phyloP scores from a whole-genome alignment of 176 grass and related monocot species.

The Canna indica region DNA sequence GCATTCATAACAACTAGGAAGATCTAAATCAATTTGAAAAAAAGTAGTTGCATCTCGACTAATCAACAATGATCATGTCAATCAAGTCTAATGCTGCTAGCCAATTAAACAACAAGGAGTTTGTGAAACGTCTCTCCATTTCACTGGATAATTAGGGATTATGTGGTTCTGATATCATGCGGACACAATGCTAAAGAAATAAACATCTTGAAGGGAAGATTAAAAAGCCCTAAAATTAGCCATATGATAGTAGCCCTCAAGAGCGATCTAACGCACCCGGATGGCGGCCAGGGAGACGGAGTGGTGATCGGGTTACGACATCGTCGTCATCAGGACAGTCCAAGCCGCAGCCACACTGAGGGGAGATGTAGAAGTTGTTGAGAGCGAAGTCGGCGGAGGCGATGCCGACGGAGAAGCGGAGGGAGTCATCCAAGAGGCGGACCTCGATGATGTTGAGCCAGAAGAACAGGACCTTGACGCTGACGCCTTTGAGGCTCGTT shows the following conservation, averaged over 20 bases:
- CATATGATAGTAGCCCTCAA: background rate
- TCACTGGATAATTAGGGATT: background rate
- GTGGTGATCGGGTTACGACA: background rate
- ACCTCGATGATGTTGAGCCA: constrained; percentile 96
- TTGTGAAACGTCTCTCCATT: background rate
- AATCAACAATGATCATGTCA: no score
- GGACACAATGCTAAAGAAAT: background rate
- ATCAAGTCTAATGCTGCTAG: no score
- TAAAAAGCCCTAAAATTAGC: background rate
- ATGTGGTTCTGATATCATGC: background rate
- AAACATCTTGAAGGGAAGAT: background rate
- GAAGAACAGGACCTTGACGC: constrained; percentile 83
- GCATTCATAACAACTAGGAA: no score
- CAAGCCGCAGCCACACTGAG: constrained; percentile 79
- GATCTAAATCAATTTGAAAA: no score
- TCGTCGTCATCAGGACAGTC: constrained; percentile 33
- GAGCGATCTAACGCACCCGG: background rate
- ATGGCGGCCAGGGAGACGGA: background rate
- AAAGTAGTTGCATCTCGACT: no score
- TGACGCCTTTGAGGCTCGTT: constrained; percentile 48
- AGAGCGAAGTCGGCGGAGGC: constrained; percentile 73
- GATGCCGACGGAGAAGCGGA: constrained; percentile 86
- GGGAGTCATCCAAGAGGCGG: constrained; percentile 35
- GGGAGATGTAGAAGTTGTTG: constrained; percentile 68
- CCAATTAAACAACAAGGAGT: background rate